phyloP scores from a whole-genome alignment of 257 asterid species.

The Craterostigma plantagineum region DNA sequence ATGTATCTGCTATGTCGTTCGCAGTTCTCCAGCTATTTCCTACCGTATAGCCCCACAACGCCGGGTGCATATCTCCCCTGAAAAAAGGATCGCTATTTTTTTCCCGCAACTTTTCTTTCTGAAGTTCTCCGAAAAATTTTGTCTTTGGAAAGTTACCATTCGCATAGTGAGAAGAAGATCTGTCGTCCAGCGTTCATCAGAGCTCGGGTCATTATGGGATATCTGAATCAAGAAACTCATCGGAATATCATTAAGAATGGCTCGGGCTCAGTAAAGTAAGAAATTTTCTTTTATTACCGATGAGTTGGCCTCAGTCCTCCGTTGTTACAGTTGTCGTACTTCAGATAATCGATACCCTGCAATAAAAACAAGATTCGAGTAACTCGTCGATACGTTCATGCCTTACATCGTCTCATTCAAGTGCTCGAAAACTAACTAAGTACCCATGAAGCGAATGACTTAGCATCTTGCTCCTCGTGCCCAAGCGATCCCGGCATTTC shows the following conservation, averaged over 20 bases:
- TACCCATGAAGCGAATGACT: conserved; percentile 81
- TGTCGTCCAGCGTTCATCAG: conserved; percentile 57
- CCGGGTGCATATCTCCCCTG: conserved; percentile 98
- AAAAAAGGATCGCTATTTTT: neutral
- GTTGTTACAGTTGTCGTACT: conserved; percentile 75
- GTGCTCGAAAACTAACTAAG: neutral
- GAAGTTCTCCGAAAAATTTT: neutral
- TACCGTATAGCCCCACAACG: conserved; percentile 50
- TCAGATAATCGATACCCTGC: conserved; percentile 87
- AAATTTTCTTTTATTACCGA: conserved; percentile 32
- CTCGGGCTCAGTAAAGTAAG: no score
- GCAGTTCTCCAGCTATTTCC: conserved; percentile 98
- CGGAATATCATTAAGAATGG: neutral
- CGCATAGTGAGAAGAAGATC: conserved; percentile 71
- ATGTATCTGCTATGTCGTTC: conserved; percentile 50
- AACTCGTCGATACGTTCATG: neutral
- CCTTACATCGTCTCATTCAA: no score
- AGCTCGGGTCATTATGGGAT: conserved; percentile 79
- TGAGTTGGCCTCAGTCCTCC: conserved; percentile 50
- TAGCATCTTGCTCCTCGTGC: conserved; percentile 71
- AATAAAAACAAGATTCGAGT: neutral
- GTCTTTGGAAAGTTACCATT: conserved; percentile 36
- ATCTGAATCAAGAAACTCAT: conserved; percentile 21
- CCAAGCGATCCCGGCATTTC: conserved; percentile 93
- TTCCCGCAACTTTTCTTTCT: no score